Conservation (phyloP, 352 stramenopile genomes). For the Elongisporangium undulatum region DNA sequence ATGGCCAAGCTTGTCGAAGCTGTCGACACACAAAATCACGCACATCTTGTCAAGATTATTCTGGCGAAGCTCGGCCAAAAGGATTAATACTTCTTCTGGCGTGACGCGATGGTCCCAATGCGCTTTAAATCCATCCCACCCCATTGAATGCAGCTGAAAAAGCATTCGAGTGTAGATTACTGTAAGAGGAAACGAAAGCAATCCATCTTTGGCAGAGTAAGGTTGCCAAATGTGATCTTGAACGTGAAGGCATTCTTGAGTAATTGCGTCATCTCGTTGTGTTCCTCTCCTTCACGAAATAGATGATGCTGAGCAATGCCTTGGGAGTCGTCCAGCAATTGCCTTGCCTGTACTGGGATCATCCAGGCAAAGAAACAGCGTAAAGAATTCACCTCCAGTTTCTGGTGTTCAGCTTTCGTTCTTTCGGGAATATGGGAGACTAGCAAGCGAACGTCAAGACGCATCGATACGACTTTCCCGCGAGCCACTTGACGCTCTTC, state of each 20-base stretch:
- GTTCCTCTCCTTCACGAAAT: constrained; percentile 4
- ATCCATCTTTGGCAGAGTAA: constrained; percentile 3
- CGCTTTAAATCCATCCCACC: neutral
- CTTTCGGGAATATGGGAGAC: too few species aligned
- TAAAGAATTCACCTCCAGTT: too few species aligned
- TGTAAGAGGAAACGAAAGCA: neutral
- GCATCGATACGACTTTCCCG: too few species aligned
- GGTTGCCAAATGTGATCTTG: constrained; percentile 17
- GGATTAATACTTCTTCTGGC: neutral
- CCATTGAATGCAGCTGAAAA: constrained; percentile 2
- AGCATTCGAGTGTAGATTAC: constrained; percentile 6
- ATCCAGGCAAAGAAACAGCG: constrained; percentile 13
- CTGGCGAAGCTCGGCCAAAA: neutral
- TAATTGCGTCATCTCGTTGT: constrained; percentile 10
- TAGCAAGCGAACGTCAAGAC: too few species aligned
- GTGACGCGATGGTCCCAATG: neutral
- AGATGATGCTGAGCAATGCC: constrained; percentile 10
- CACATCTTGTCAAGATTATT: constrained; percentile 8
- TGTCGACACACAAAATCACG: constrained; percentile 14
- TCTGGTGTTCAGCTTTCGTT: too few species aligned
- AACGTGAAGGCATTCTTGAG: constrained; percentile 13
- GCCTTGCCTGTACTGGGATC: constrained; percentile 15
- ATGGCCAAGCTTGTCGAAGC: constrained; percentile 10
- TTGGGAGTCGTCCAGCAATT: constrained; percentile 16
- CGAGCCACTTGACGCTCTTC: too few species aligned